phyloP scores from a whole-genome alignment of 108 stramenopile genomes.

The Schizochytrium sp. region DNA sequence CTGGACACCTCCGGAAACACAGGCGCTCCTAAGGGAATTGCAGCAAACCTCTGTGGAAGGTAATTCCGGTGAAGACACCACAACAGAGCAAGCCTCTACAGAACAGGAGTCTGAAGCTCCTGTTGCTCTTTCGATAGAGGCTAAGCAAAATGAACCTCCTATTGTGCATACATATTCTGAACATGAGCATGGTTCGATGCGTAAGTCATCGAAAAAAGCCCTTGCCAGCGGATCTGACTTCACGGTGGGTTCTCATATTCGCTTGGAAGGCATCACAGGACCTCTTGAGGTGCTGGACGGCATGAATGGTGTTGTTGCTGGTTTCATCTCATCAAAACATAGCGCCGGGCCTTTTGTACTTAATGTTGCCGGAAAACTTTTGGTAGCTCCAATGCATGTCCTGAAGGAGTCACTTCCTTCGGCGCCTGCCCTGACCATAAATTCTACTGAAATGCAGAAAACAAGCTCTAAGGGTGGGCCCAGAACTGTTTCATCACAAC shows the following conservation, averaged over 20 bases:
- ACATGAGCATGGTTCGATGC: neutral
- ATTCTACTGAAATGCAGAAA: neutral
- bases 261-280: neutral
- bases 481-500: no score
- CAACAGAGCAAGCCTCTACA: no score
- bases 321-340: neutral
- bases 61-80: no score
- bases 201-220: neutral
- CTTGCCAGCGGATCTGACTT: no score
- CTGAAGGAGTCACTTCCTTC: neutral
- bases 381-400: constrained; percentile 1
- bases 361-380: neutral
- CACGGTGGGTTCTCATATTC: neutral
- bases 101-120: no score
- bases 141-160: neutral
- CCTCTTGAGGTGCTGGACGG: constrained; percentile 20
- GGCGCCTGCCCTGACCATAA: neutral
- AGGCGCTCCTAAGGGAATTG: neutral
- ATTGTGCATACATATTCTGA: neutral
- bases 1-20: constrained; percentile 45
- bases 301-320: neutral
- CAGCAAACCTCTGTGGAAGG: neutral
- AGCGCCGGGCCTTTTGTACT: neutral
- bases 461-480: neutral
- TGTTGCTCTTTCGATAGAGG: no score